Evolutionary conservation across 2,329 filamentous ascomycete species (phyloP).

Genomic region (Pestalotiopsis sp.): DNA sequence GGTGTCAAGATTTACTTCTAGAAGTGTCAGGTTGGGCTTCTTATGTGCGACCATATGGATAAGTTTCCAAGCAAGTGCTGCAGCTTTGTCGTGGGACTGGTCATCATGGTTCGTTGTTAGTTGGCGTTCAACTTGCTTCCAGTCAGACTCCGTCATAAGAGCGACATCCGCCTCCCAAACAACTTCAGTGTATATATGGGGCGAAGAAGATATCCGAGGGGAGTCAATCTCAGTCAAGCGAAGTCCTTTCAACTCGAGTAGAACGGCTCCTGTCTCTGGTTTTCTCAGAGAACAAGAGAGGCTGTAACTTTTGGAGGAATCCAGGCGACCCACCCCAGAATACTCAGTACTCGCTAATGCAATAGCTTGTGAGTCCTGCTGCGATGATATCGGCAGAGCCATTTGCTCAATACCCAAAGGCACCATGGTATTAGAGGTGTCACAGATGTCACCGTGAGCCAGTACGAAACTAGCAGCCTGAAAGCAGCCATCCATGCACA

Average conservation of each 20-base stretch:
- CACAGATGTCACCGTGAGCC: slow-evolving; percentile 18
- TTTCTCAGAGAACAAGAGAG: not conserved
- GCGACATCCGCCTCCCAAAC: slow-evolving; percentile 24
- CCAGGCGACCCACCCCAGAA: not conserved
- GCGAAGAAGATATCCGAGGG: not conserved
- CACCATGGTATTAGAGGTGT: slow-evolving; percentile 18
- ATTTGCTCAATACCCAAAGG: slow-evolving; percentile 21
- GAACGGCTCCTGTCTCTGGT: slow-evolving; percentile 16
- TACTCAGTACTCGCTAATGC: slow-evolving; percentile 15
- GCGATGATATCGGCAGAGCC: slow-evolving; percentile 14
- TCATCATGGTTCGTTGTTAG: not conserved
- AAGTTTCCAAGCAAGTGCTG: slow-evolving; percentile 11
- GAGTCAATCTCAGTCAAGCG: slow-evolving; percentile 6
- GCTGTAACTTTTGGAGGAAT: not conserved
- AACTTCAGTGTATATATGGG: slow-evolving; percentile 6
- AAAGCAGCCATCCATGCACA: slow-evolving; percentile 29
- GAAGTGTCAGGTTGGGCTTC: slow-evolving; percentile 30
- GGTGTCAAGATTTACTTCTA: slow-evolving; percentile 31
- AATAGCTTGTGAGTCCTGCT: slow-evolving; percentile 12
- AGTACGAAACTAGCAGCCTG: slow-evolving; percentile 25
- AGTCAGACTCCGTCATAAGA: slow-evolving; percentile 15
- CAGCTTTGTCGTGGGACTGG: not conserved
- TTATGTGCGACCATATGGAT: slow-evolving; percentile 36
- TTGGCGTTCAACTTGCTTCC: not conserved
- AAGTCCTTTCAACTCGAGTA: slow-evolving; percentile 22